A percentile compares a stretch with the other conserved stretches of the same genome.
phyloP scores from a whole-genome alignment of 805 yeast species.

The Barnettozyma vustinii region DNA sequence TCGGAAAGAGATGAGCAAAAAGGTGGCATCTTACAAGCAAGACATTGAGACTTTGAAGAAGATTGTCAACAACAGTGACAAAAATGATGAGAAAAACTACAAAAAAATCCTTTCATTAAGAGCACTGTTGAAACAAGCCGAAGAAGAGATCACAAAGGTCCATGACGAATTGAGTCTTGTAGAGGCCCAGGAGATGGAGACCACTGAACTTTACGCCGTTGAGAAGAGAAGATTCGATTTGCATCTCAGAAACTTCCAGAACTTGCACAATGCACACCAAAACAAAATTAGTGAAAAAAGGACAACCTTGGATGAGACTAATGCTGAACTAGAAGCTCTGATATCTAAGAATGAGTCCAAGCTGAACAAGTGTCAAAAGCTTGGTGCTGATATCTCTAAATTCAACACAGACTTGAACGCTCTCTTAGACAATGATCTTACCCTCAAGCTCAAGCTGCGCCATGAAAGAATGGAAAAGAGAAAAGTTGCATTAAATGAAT shows the following conservation, averaged over 20 bases:
- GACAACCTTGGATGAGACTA: conserved; percentile 21
- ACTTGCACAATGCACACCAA: conserved; percentile 27
- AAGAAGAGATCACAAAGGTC: conserved; percentile 20
- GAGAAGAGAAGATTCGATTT: conserved; percentile 35
- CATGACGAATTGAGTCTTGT: conserved; percentile 12
- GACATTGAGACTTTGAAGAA: conserved; percentile 52
- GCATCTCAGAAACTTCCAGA: conserved; percentile 27
- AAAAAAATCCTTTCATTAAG: conserved; percentile 20
- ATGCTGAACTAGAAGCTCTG: conserved; percentile 27
- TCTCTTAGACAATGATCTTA: conserved; percentile 12
- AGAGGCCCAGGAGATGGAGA: conserved; percentile 28
- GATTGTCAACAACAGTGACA: conserved; percentile 42
- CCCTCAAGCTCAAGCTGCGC: conserved; percentile 16
- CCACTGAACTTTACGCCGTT: conserved; percentile 33
- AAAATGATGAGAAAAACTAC: conserved; percentile 48
- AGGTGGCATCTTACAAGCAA: conserved; percentile 41
- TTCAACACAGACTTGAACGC: conserved; percentile 14
- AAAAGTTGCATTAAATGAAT: conserved; percentile 19
- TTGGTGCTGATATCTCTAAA: conserved; percentile 17
- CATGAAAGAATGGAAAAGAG: conserved; percentile 20
- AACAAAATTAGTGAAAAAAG: conserved; percentile 22
- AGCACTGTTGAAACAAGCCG: conserved; percentile 21
- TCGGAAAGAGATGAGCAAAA: conserved; percentile 54
- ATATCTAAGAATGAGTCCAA: conserved; percentile 31
- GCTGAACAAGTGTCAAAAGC: conserved; percentile 26